Conservation (phyloP, 306 rosid species). For the Gastrolobium bilobum region DNA sequence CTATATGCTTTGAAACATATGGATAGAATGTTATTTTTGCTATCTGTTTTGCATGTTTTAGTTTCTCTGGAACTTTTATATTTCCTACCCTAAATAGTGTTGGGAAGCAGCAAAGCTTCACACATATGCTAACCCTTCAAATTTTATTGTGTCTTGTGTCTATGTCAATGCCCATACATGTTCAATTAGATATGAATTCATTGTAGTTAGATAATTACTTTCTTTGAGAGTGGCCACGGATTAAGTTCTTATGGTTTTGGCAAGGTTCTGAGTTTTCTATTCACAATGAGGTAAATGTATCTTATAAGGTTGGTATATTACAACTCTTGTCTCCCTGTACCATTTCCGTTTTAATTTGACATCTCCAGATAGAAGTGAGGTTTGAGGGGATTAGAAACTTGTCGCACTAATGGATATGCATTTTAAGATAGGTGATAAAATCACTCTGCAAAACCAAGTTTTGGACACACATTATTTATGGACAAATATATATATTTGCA, state of each 20-base stretch:
- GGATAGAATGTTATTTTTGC: not conserved
- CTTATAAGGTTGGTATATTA: conserved; percentile 1
- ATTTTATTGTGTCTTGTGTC: not conserved
- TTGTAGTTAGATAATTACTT: not conserved
- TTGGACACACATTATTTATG: not conserved
- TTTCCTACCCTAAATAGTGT: not conserved
- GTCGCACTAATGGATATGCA: not conserved
- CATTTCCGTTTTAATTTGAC: not conserved
- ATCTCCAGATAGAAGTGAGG: not conserved
- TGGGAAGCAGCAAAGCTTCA: not conserved
- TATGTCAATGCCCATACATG: not conserved
- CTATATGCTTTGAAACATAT: not conserved
- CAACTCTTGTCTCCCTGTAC: not conserved
- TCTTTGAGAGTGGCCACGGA: not conserved
- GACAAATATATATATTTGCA: not conserved
- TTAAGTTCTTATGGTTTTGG: not conserved
- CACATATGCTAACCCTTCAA: not conserved
- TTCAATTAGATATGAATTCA: not conserved
- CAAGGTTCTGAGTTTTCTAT: not conserved
- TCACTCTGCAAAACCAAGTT: not conserved
- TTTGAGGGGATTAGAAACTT: conserved; percentile 13
- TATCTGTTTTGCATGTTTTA: not conserved
- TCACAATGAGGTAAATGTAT: not conserved
- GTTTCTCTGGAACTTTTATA: not conserved
- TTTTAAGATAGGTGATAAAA: not conserved